A percentile compares a stretch with the other conserved stretches of the same genome.
Evolutionary conservation across 176 grass and related monocot genomes (phyloP).

Genomic region (Pharus latifolius): DNA sequence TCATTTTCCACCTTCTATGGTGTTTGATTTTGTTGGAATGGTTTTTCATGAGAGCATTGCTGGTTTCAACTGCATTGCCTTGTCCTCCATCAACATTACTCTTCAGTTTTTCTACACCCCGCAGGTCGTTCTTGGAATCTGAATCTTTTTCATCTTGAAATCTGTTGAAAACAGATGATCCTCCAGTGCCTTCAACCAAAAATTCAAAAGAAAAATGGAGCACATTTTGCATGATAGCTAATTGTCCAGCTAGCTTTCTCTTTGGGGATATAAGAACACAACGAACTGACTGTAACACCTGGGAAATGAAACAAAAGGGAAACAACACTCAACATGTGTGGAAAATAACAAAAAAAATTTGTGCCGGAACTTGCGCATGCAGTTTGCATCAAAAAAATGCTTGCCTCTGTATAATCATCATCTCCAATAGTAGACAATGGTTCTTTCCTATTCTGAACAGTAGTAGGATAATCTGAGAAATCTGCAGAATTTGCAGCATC

Average conservation of each 20-base stretch:
- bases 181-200: conserved; percentile 90
- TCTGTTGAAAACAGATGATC: conserved; percentile 80
- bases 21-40: conserved; percentile 82
- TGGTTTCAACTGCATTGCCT: conserved; percentile 28
- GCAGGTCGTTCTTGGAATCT: conserved; percentile 61
- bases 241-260: conserved; percentile 80
- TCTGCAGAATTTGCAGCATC: conserved; percentile 23
- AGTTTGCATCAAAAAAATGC: not conserved
- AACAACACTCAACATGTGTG: conserved; percentile 3
- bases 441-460: conserved; percentile 71
- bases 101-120: conserved; percentile 46
- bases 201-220: conserved; percentile 93
- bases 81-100: conserved; percentile 41
- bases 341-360: not conserved
- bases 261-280: conserved; percentile 95
- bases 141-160: conserved; percentile 59
- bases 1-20: conserved; percentile 90
- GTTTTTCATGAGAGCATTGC: conserved; percentile 37
- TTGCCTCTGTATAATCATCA: conserved; percentile 55
- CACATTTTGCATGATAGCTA: conserved; percentile 56
- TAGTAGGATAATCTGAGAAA: conserved; percentile 44
- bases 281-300: conserved; percentile 59
- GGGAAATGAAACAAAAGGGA: conserved; percentile 22
- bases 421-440: conserved; percentile 32
- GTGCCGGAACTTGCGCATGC: not conserved